These are phyloP conservation scores for Ophiostoma sp. DNA, from an alignment of 2,329 filamentous ascomycete species.

Conservation along the genomic window DNA sequence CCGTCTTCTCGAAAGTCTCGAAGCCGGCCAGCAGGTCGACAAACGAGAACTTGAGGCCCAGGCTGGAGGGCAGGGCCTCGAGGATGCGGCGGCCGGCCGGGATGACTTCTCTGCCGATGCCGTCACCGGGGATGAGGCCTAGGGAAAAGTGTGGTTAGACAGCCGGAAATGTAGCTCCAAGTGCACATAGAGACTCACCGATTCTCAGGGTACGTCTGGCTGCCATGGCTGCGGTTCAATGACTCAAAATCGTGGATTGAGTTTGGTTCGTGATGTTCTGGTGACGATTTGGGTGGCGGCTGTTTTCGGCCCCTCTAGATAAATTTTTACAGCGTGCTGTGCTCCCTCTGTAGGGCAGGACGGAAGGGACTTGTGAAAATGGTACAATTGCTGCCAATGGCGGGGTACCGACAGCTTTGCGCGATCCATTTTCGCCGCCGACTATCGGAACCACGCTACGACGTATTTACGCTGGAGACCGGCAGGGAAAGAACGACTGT, in stretches of 20 bases:
- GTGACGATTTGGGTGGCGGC: slow-evolving; percentile 2
- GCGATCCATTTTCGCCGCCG: slow-evolving; percentile 22
- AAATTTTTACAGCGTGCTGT: slow-evolving; percentile 17
- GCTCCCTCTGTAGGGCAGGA: neutral
- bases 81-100: slow-evolving; percentile 88
- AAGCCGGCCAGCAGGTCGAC: slow-evolving; percentile 90
- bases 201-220: slow-evolving; percentile 62
- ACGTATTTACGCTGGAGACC: neutral
- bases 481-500: neutral
- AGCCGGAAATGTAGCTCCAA: neutral
- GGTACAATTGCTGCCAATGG: slow-evolving; percentile 25
- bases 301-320: slow-evolving; percentile 22
- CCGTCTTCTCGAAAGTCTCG: slow-evolving; percentile 88
- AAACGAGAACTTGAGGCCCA: slow-evolving; percentile 92
- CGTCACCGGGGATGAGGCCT: slow-evolving; percentile 97
- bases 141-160: slow-evolving; percentile 19
- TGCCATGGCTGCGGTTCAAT: slow-evolving; percentile 53
- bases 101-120: slow-evolving; percentile 98
- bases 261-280: neutral
- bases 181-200: slow-evolving; percentile 47
- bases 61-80: slow-evolving; percentile 87
- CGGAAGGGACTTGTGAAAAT: slow-evolving; percentile 14
- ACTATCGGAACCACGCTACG: slow-evolving; percentile 26
- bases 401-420: slow-evolving; percentile 18
- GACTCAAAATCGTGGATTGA: slow-evolving; percentile 27